Evolutionary conservation across 768 basidiomycete species (phyloP).

Genomic region (Leccinum pellstonianum): DNA sequence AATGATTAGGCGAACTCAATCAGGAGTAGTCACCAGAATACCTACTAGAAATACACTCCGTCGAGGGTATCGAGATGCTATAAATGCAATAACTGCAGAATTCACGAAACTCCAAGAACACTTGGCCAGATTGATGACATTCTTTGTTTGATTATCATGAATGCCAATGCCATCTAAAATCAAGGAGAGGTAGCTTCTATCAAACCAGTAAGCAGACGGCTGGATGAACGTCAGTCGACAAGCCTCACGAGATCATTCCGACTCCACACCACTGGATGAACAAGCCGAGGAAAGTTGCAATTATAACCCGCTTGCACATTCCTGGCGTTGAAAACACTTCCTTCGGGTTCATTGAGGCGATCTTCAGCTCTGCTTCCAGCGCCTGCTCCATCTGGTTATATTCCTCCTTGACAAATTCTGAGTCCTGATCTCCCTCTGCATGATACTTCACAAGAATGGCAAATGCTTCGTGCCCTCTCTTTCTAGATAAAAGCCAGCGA

Average conservation of each 20-base stretch:
- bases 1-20: neutral
- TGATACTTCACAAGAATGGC: constrained; percentile 55
- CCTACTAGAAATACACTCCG: neutral
- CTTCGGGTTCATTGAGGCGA: neutral
- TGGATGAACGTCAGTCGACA: neutral
- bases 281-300: constrained; percentile 6
- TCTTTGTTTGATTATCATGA: constrained; percentile 17
- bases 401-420: neutral
- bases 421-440: constrained; percentile 40
- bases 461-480: constrained; percentile 47
- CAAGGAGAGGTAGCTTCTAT: constrained; percentile 12
- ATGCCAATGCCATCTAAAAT: constrained; percentile 17
- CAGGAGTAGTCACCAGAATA: neutral
- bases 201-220: neutral
- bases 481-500: constrained; percentile 59
- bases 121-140: constrained; percentile 13
- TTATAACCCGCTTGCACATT: constrained; percentile 11
- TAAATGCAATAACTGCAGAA: neutral
- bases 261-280: neutral
- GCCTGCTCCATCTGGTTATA: neutral
- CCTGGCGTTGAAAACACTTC: neutral
- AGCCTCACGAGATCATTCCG: constrained; percentile 4
- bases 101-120: neutral
- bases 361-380: neutral
- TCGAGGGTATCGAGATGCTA: neutral